These are phyloP conservation scores for Tilletia walkeri DNA, from an alignment of 1,284 basidiomycete species.

Conservation along the genomic window DNA sequence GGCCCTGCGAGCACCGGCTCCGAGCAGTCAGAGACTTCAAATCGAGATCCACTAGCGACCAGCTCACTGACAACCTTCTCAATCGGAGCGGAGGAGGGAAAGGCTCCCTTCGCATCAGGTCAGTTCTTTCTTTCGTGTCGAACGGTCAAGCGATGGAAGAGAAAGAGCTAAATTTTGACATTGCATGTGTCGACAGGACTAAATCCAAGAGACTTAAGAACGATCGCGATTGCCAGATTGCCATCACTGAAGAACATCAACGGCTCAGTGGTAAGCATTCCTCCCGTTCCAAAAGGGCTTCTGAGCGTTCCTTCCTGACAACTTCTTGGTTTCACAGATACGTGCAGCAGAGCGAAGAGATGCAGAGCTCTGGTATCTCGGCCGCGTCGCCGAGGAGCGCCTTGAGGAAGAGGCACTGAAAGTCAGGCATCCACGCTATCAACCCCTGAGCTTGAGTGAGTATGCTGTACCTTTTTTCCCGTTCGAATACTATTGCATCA, in stretches of 20 bases:
- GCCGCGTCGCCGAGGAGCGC: slow-evolving; percentile 54
- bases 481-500: no score
- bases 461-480: no score
- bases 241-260: slow-evolving; percentile 68
- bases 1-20: not conserved
- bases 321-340: slow-evolving; percentile 61
- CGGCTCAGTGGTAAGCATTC: slow-evolving; percentile 64
- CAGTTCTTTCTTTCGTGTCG: slow-evolving; percentile 49
- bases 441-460: not conserved
- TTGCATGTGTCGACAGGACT: slow-evolving; percentile 7
- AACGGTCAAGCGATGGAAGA: no score
- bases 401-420: not conserved
- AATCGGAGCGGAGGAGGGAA: slow-evolving; percentile 23
- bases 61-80: slow-evolving; percentile 17
- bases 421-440: not conserved
- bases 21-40: slow-evolving; percentile 19
- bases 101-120: slow-evolving; percentile 18
- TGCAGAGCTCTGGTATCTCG: slow-evolving; percentile 78
- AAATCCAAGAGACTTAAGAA: slow-evolving; percentile 61
- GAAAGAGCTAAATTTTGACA: no score
- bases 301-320: not conserved
- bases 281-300: not conserved
- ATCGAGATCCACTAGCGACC: slow-evolving; percentile 3
- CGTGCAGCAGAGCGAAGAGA: slow-evolving; percentile 73
- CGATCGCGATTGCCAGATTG: slow-evolving; percentile 72